Conservation (phyloP, 2,329 filamentous ascomycete genomes). For the Pezicula neosporulosa region DNA sequence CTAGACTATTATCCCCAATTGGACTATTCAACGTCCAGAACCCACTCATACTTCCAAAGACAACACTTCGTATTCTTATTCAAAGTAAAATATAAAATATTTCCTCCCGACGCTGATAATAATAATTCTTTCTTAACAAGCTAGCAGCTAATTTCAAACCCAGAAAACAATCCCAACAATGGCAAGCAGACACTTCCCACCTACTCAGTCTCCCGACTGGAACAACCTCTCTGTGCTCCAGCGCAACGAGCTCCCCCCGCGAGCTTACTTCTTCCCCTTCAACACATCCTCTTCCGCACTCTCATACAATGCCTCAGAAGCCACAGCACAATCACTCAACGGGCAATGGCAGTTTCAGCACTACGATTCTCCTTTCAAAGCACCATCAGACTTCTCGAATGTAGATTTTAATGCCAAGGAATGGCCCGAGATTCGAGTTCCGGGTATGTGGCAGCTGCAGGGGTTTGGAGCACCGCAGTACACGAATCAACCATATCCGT, state of each 20-base stretch:
- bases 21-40: too few species aligned
- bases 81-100: too few species aligned
- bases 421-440: conserved; percentile 46
- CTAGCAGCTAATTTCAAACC: too few species aligned
- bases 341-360: conserved; percentile 53
- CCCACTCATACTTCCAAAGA: too few species aligned
- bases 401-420: conserved; percentile 11
- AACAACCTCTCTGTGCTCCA: conserved; percentile 45
- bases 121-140: too few species aligned
- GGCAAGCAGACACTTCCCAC: neutral
- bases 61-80: too few species aligned
- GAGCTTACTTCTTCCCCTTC: conserved; percentile 48
- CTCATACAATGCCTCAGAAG: conserved; percentile 25
- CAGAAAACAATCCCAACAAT: too few species aligned
- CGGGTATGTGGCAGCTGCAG: conserved; percentile 66
- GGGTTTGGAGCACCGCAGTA: conserved; percentile 63
- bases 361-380: conserved; percentile 37
- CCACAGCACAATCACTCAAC: conserved; percentile 44
- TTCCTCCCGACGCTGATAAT: too few species aligned
- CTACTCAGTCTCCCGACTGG: conserved; percentile 36
- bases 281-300: conserved; percentile 34
- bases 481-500: conserved; percentile 62
- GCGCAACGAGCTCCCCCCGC: conserved; percentile 45
- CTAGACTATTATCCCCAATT: too few species aligned
- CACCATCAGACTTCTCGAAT: conserved; percentile 26